A percentile compares a stretch with the other conserved stretches of the same genome.
Conservation (phyloP, 2,329 filamentous ascomycete genomes). For the Blastomyces silverae region DNA sequence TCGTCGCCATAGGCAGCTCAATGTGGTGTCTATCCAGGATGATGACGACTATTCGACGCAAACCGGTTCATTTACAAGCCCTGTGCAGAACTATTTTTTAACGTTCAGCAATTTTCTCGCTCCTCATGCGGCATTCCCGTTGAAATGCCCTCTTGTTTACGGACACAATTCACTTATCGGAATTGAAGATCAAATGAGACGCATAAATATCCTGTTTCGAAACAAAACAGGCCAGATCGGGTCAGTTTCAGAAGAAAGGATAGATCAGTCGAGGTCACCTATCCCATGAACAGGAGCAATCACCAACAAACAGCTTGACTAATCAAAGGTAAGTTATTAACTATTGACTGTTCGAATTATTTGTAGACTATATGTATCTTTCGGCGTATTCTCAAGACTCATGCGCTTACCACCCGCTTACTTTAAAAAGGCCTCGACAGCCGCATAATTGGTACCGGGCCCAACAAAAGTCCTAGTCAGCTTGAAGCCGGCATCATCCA, state of each 20-base stretch:
- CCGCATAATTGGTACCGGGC: slow-evolving; percentile 4
- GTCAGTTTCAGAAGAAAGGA: background rate
- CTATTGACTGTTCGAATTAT: background rate
- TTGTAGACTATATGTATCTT: background rate
- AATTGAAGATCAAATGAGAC: background rate
- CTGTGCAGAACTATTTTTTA: too few relatives aligned
- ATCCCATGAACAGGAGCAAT: background rate
- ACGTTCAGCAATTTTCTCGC: too few relatives aligned
- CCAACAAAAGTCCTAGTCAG: slow-evolving; percentile 10
- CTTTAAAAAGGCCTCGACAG: slow-evolving; percentile 6
- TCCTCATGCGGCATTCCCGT: too few relatives aligned
- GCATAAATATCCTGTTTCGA: background rate
- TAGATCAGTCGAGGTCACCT: background rate
- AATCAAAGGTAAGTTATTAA: background rate
- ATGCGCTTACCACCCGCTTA: background rate
- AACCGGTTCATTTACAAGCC: too few relatives aligned
- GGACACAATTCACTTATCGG: background rate
- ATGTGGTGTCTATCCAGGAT: too few relatives aligned
- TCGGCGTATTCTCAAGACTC: background rate
- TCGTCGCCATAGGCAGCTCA: too few relatives aligned
- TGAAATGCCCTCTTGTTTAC: too few relatives aligned
- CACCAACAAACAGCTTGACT: too few relatives aligned
- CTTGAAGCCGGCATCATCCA: slow-evolving; percentile 22
- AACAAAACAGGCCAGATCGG: background rate
- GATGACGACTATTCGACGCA: too few relatives aligned